Base-by-base conservation (phyloP, 2,329 filamentous ascomycete species). In the Chrysoporthe deuterocubensis region DNA sequence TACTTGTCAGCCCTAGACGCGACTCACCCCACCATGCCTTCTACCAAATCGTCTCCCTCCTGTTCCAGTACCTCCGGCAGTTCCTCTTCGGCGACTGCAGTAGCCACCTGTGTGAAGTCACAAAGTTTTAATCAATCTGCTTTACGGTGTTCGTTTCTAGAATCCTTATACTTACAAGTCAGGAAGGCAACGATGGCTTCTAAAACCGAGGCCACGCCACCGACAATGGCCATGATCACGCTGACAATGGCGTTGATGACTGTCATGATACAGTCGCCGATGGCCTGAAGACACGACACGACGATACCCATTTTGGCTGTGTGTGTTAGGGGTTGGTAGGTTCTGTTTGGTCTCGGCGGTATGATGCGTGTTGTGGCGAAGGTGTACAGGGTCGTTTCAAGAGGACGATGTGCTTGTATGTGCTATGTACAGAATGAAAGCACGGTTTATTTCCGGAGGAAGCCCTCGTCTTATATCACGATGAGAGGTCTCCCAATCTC, bases 131-230 rank as follows among this genome's bases (percentile, higher is more conserved):
- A 7, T 40, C 9, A 40, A 40, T 37, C 26, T 58, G 13, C 32
- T 21, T 26, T 26, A 26, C 26, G 26, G 26, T n/a, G 37, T 43
- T 18, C 18, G 3, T 34, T 58, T 37, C 21, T 26, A 26, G 26
- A 26, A 26, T 73, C 34, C 72, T 62, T 62, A 40, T 3, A 64
- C 68, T 70, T 58, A 70, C 85, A 88, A 63, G 85, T 87, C 64
- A 92, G 78, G 82, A 87, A 92, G 71, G 83, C 83, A 78, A 92
- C 86, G 77, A 92, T 82, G 78, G 90, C 88, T 76, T 86, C 84
- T 78, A 89, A 83, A 79, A 92, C 83, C 67, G 83, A 78, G 70
- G 91, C 88, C 74, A 92, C 79, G 74, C 87, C 91, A 77, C 84
- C 84, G 78, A 93, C 86, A 76, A 93, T 90, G 74, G 88, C 88